Evolutionary conservation across 1,284 basidiomycete species (phyloP), one percentile per base, ranked within the genome.

Genomic region (Cerioporus squamosus): DNA sequence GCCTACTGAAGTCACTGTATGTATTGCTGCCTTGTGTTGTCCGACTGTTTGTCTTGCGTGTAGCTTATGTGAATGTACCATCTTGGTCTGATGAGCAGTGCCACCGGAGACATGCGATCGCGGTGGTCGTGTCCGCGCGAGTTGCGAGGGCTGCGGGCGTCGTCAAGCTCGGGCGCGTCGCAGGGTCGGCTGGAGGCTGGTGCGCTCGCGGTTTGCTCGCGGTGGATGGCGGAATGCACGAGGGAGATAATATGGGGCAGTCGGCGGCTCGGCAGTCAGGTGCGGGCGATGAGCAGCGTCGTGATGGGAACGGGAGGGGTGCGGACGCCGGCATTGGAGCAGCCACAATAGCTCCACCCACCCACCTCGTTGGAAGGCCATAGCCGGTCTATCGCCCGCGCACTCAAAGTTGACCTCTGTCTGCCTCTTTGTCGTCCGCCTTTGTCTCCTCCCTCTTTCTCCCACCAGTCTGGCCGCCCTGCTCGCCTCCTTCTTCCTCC

Each of bases 381-480:
- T 61, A 59, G 62, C 62, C 56, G 56, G 59, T 20, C 59, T 61
- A 63, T 63, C 59, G 20, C 29, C 44, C 20, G 40, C n/a, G n/a
- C 29, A 38, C 36, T 52, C 44, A 51, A 43, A 46, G 26, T 45
- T 55, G 44, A 44, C 38, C 36, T 59, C 42, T 45, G 36, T 51
- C 46, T 36, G 44, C 57, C 23, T 56, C 58, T 51, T 63, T 64
- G 29, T 38, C 51, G 51, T 50, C 23, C 31, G 51, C 54, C 61
- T 62, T 62, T 61, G 59, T 61, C 46, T 46, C 56, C 40, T 52
- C 55, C 51, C 38, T 38, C 61, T 55, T n/a, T n/a, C n/a, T n/a
- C n/a, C n/a, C n/a, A n/a, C n/a, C n/a, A n/a, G n/a, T n/a, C 60
- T 60, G 53, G 43, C 44, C 48, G 56, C 50, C 53, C 17, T 22